A percentile compares a stretch with the other conserved stretches of the same genome.
These are phyloP conservation scores for Cystobasidiaceae sp. DNA, from an alignment of 1,284 basidiomycete genomes.

Conservation along the genomic window DNA sequence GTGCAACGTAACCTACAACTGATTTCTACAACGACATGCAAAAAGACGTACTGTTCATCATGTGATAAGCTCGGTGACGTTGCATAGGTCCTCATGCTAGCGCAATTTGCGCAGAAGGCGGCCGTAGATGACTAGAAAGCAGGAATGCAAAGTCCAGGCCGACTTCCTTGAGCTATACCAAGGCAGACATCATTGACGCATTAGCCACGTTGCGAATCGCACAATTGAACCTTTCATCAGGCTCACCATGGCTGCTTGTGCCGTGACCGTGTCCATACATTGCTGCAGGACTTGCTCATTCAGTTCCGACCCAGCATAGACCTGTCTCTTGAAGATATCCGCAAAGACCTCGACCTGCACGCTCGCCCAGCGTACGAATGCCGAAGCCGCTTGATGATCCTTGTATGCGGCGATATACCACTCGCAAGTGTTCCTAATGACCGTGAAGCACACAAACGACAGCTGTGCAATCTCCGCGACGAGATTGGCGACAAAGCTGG, in stretches of 20 bases:
- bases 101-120: too few relatives aligned
- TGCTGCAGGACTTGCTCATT: constrained; percentile 65
- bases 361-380: constrained; percentile 91
- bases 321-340: constrained; percentile 81
- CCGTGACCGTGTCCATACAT: constrained; percentile 65
- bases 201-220: neutral
- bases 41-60: too few relatives aligned
- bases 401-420: constrained; percentile 96
- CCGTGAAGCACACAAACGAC: constrained; percentile 75
- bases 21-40: too few relatives aligned
- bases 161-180: constrained; percentile 71
- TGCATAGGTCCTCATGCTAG: too few relatives aligned
- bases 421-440: constrained; percentile 90
- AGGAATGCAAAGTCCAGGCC: constrained; percentile 71
- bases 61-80: too few relatives aligned
- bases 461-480: constrained; percentile 62
- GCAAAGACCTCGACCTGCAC: constrained; percentile 77
- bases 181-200: neutral
- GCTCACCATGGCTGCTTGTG: constrained; percentile 72
- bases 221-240: neutral
- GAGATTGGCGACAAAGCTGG: constrained; percentile 22
- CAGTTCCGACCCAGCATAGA: constrained; percentile 69
- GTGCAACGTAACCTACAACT: too few relatives aligned
- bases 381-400: constrained; percentile 88
- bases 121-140: too few relatives aligned